phyloP scores from a whole-genome alignment of 1,284 basidiomycete species.

The Prillingera fragicola region DNA sequence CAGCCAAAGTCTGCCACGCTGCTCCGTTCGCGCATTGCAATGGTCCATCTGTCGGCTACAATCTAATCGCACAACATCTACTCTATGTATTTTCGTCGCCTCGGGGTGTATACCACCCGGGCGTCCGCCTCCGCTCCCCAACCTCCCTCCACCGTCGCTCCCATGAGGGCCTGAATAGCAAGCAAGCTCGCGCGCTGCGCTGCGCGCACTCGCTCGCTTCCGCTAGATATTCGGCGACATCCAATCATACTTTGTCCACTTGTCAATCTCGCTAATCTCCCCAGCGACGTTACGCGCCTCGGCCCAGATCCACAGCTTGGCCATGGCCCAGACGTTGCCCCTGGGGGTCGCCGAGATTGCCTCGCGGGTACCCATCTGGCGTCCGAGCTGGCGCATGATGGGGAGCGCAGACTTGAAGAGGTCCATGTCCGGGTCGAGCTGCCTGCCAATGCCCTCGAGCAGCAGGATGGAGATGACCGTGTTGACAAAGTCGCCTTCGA shows the following conservation, averaged over 20 bases:
- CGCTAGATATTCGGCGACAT: conserved; percentile 7
- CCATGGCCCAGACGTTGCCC: conserved; percentile 69
- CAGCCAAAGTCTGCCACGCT: too few species aligned
- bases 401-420: conserved; percentile 88
- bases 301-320: conserved; percentile 90
- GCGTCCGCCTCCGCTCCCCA: too few species aligned
- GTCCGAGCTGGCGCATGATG: conserved; percentile 79
- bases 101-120: too few species aligned
- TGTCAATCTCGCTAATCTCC: conserved; percentile 67
- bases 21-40: too few species aligned
- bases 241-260: conserved; percentile 30
- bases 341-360: conserved; percentile 60
- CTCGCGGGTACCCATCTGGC: conserved; percentile 77
- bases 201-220: too few species aligned
- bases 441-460: conserved; percentile 91
- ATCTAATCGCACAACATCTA: too few species aligned
- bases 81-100: too few species aligned
- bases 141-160: too few species aligned
- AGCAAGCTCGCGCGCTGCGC: too few species aligned
- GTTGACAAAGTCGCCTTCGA: conserved; percentile 98
- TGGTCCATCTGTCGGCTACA: too few species aligned
- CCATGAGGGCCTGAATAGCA: too few species aligned
- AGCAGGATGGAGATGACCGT: conserved; percentile 91
- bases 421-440: conserved; percentile 86
- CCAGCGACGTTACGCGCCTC: conserved; percentile 83